Percentiles rank a stretch among this genome's conserved stretches.
Conservation (phyloP, 805 yeast genomes). For the Hanseniaspora mollemarum region DNA sequence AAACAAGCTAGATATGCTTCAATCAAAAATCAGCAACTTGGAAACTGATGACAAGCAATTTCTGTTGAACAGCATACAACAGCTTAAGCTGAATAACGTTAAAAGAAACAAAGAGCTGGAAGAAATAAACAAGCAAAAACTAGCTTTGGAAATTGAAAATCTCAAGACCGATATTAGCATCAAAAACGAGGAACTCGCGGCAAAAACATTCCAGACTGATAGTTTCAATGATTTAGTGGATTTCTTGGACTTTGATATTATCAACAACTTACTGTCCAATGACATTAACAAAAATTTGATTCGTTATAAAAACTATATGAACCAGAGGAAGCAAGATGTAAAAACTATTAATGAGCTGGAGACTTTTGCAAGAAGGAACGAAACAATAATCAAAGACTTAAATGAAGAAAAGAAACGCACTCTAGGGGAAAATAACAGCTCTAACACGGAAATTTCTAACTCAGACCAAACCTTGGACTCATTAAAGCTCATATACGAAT, state of each 20-base stretch:
- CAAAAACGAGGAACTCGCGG: neutral
- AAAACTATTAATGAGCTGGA: constrained; percentile 1
- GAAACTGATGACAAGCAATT: neutral
- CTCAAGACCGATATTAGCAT: neutral
- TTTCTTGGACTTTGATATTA: neutral
- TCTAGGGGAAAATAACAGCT: too few relatives aligned
- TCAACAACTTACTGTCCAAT: neutral
- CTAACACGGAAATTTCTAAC: neutral
- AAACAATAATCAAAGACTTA: neutral
- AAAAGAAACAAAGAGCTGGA: neutral
- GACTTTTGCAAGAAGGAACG: neutral
- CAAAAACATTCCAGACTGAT: neutral
- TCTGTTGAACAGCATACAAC: neutral
- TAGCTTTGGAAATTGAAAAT: neutral
- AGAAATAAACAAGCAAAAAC: neutral
- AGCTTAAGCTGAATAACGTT: neutral
- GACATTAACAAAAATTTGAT: constrained; percentile 2
- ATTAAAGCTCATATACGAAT: neutral
- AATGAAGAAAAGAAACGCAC: neutral
- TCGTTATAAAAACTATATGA: constrained; percentile 1
- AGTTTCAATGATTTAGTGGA: neutral
- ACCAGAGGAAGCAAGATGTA: neutral
- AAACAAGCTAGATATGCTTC: neutral
- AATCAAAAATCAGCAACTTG: neutral
- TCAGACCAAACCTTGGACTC: neutral